Conservation (phyloP, 768 basidiomycete species). For the Punctularia strigosozonata region DNA sequence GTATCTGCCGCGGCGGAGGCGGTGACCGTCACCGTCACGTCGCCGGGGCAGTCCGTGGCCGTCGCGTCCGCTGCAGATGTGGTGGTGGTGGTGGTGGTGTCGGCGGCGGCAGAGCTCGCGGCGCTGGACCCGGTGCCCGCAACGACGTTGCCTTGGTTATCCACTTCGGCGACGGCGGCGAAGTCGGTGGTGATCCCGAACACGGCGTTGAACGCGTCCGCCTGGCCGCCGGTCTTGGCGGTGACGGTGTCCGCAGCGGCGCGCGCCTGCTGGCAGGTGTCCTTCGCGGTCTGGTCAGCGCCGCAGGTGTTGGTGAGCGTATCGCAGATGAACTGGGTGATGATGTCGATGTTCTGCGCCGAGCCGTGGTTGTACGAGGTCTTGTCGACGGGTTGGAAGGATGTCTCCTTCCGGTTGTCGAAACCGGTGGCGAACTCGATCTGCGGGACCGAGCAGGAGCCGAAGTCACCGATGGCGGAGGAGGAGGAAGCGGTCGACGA, state of each 20-base stretch:
- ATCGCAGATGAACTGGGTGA: constrained; percentile 49
- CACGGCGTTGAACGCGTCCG: not conserved
- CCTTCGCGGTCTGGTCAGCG: constrained; percentile 40
- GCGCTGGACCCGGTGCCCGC: constrained; percentile 10
- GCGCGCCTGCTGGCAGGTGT: constrained; percentile 30
- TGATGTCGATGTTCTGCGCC: constrained; percentile 47
- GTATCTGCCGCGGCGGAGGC: no score
- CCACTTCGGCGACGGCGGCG: constrained; percentile 22
- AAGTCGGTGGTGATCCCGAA: constrained; percentile 19
- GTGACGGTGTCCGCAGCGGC: constrained; percentile 29
- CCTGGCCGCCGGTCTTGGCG: constrained; percentile 15
- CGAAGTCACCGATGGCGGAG: constrained; percentile 28
- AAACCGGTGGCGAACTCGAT: constrained; percentile 47
- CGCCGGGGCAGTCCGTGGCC: no score
- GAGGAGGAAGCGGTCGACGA: constrained; percentile 7
- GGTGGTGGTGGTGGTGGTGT: constrained; percentile 7
- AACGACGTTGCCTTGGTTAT: constrained; percentile 22
- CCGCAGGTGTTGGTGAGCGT: constrained; percentile 39
- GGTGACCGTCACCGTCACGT: no score
- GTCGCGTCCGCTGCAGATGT: not conserved
- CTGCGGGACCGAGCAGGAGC: constrained; percentile 39
- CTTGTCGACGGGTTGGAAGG: constrained; percentile 39
- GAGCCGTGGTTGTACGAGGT: constrained; percentile 43
- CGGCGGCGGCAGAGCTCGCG: constrained; percentile 10
- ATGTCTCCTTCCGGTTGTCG: constrained; percentile 40